Base-by-base conservation (phyloP, 768 basidiomycete genomes). In the Tricholoma matsutake region DNA sequence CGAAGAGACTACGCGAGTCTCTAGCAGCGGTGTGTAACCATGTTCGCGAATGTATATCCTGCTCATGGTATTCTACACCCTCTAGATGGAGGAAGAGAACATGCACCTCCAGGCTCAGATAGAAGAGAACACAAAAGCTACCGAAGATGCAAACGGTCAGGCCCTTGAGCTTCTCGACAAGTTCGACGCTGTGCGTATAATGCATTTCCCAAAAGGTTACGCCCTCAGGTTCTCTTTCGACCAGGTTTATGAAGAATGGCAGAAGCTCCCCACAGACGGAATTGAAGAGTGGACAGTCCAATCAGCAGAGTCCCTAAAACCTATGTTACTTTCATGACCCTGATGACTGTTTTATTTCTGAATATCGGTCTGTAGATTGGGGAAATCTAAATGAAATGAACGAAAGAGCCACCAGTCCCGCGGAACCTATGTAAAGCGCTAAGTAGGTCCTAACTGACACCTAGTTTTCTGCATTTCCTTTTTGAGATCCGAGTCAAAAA, bases 31-130 rank as follows among this genome's bases (percentile, higher is more conserved):
- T 81, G 66, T 8, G 69, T 63, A n/a, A 51, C 37, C 32, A 13
- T n/a, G 49, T 31, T n/a, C 5, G n/a, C 37, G 16, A 51, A 4
- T 14, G 55, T 39, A 14, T 3, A 8, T 22, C 11, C 51, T 9
- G 9, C 25, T 34, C 16, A 34, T 60, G 20, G 51, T 43, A 14
- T 25, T 4, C 4, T 20, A 31, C 43, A n/a, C 5, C 0, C 28
- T n/a, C 13, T 51, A 92, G 90, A 74, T 86, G 57, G 85, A 89
- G 64, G 75, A 76, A 37, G 80, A 86, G 59, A 91, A 89, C 62
- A 60, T 63, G 13, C 65, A 71, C 28, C 68, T 86, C 20, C 81
- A 81, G 60, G 69, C 74, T 18, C 76, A 83, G 54, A 70, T 87
- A 56, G 76, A 85, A 61, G 78, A 74, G 20, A 84, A 84, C 60